Conservation (phyloP, 2,329 filamentous ascomycete species). For the Aaosphaeria arxii region DNA sequence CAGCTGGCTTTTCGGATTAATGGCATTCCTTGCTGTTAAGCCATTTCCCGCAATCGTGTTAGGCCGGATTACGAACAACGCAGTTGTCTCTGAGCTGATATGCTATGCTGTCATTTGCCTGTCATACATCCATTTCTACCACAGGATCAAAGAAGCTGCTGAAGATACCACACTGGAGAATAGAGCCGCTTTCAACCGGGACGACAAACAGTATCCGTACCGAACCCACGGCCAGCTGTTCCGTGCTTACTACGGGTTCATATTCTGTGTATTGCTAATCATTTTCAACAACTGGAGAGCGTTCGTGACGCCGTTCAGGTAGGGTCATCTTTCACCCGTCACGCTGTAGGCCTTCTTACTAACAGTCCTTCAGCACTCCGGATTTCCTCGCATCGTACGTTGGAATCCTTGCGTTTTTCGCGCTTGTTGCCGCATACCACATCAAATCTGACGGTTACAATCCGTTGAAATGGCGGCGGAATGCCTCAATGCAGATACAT, state of each 20-base stretch:
- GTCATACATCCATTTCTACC: conserved; percentile 33
- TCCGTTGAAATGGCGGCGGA: conserved; percentile 20
- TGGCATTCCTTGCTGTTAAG: conserved; percentile 37
- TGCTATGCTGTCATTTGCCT: conserved; percentile 33
- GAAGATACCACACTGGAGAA: conserved; percentile 23
- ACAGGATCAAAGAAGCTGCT: conserved; percentile 20
- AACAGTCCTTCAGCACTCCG: conserved; percentile 1
- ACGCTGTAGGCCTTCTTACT: neutral
- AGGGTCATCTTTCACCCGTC: conserved; percentile 7
- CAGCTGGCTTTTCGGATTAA: conserved; percentile 37
- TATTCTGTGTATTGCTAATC: conserved; percentile 21
- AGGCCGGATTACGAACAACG: conserved; percentile 34
- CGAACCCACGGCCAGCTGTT: conserved; percentile 23
- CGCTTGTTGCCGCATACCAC: conserved; percentile 22
- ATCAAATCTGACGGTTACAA: conserved; percentile 25
- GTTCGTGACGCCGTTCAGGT: conserved; percentile 11
- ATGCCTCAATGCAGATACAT: conserved; percentile 26
- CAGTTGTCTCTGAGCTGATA: conserved; percentile 37
- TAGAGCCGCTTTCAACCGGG: conserved; percentile 21
- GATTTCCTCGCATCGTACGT: conserved; percentile 20
- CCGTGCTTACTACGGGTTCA: conserved; percentile 23
- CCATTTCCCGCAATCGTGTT: conserved; percentile 21
- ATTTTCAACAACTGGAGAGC: conserved; percentile 25
- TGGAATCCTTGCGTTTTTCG: conserved; percentile 18
- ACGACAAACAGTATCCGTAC: conserved; percentile 27